phyloP scores from a whole-genome alignment of 2,329 filamentous ascomycete species.

The Onygenales sp. region DNA sequence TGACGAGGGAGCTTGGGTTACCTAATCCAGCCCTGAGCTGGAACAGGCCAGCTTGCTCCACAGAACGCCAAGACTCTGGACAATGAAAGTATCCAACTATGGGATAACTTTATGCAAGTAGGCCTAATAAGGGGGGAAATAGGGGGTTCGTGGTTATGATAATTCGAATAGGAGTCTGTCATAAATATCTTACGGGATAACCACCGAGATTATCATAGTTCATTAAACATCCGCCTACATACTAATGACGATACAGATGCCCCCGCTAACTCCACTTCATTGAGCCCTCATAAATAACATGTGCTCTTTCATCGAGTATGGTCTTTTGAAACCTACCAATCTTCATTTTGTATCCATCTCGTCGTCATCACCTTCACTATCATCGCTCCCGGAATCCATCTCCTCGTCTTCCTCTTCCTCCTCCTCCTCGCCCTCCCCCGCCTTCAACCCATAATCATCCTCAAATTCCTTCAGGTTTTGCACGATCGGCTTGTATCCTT shows the following conservation, averaged over 20 bases:
- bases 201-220: too few species aligned
- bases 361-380: constrained; percentile 31
- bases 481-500: constrained; percentile 70
- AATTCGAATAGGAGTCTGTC: too few species aligned
- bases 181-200: too few species aligned
- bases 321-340: not conserved
- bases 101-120: not conserved
- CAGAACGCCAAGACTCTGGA: not conserved
- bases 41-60: not conserved
- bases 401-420: constrained; percentile 48
- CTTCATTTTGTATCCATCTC: not conserved
- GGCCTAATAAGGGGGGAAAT: not conserved
- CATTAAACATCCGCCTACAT: too few species aligned
- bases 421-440: constrained; percentile 49
- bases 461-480: constrained; percentile 71
- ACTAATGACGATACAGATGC: too few species aligned
- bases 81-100: not conserved
- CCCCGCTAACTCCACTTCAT: too few species aligned
- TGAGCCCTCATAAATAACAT: too few species aligned
- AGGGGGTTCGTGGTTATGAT: too few species aligned
- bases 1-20: too few species aligned
- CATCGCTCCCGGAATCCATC: constrained; percentile 37
- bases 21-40: too few species aligned
- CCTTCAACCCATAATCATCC: constrained; percentile 77
- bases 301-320: too few species aligned